Evolutionary conservation across 1,284 basidiomycete species (phyloP).

Genomic region (Ustilago bromivora): DNA sequence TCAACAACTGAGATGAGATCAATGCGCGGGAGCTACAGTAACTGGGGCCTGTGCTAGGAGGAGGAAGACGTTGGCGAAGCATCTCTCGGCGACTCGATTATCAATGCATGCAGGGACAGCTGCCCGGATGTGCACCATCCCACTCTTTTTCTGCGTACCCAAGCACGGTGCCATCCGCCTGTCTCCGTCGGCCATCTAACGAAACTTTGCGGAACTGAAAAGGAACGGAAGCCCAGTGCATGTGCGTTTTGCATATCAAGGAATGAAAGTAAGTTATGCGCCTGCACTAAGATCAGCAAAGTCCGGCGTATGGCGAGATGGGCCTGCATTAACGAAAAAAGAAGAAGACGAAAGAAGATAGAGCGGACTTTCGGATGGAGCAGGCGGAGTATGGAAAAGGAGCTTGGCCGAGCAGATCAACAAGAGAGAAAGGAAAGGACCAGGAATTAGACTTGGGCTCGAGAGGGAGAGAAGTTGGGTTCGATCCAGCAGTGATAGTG

Average conservation of each 20-base stretch:
- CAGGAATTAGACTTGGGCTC: constrained; percentile 17
- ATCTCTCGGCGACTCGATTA: constrained; percentile 48
- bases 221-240: constrained; percentile 1
- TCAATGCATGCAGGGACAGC: constrained; percentile 19
- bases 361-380: constrained; percentile 8
- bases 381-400: constrained; percentile 22
- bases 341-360: background rate
- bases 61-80: constrained; percentile 27
- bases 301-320: background rate
- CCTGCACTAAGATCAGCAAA: background rate
- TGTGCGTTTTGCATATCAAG: background rate
- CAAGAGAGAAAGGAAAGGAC: constrained; percentile 22
- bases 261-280: constrained; percentile 5
- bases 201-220: constrained; percentile 19
- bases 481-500: constrained; percentile 13
- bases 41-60: constrained; percentile 5
- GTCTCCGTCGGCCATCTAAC: constrained; percentile 17
- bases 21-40: constrained; percentile 1
- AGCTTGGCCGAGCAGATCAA: constrained; percentile 31
- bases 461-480: constrained; percentile 1
- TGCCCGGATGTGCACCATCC: constrained; percentile 11
- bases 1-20: constrained; percentile 5
- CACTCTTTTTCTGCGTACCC: background rate
- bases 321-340: constrained; percentile 2
- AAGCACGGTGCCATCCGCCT: constrained; percentile 7